Conservation (phyloP, 352 stramenopile species). For the Phytophthora lateralis region DNA sequence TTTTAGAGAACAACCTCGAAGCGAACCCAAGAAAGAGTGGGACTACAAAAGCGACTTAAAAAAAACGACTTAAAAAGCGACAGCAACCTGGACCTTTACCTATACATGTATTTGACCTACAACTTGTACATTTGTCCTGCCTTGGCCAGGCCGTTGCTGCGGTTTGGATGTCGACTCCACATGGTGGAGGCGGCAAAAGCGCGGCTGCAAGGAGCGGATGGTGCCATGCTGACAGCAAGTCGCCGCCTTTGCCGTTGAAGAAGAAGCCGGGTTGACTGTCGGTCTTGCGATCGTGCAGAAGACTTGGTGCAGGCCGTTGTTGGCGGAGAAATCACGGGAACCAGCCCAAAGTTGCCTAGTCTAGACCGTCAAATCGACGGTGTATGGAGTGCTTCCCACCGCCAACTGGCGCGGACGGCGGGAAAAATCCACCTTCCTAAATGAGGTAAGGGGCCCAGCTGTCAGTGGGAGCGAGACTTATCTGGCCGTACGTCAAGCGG, state of each 20-base stretch:
- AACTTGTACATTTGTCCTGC: too few species aligned
- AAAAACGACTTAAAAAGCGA: slow-evolving; percentile 1
- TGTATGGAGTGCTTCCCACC: too few species aligned
- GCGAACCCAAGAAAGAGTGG: slow-evolving; percentile 25
- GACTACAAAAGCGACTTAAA: slow-evolving; percentile 35
- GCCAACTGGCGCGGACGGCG: not conserved
- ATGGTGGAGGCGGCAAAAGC: not conserved
- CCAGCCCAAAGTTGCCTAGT: too few species aligned
- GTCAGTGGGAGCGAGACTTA: slow-evolving; percentile 11
- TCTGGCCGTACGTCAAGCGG: slow-evolving; percentile 10
- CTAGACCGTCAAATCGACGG: too few species aligned
- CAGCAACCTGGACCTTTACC: slow-evolving; percentile 3
- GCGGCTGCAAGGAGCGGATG: too few species aligned
- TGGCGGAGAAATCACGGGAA: too few species aligned
- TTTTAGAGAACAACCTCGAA: slow-evolving; percentile 9
- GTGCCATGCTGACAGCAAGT: not conserved
- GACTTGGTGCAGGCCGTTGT: not conserved
- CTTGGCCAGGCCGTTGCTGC: too few species aligned
- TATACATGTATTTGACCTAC: too few species aligned
- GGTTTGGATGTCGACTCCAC: not conserved
- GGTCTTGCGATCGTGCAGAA: not conserved
- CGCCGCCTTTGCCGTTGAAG: slow-evolving; percentile 6
- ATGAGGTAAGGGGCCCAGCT: slow-evolving; percentile 2
- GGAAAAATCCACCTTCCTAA: slow-evolving; percentile 18
- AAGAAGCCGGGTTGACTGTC: not conserved